A percentile compares a stretch with the other conserved stretches of the same genome.
These are phyloP conservation scores for Akanthomyces uredinophilus DNA, from an alignment of 2,329 filamentous ascomycete species.

Conservation along the genomic window DNA sequence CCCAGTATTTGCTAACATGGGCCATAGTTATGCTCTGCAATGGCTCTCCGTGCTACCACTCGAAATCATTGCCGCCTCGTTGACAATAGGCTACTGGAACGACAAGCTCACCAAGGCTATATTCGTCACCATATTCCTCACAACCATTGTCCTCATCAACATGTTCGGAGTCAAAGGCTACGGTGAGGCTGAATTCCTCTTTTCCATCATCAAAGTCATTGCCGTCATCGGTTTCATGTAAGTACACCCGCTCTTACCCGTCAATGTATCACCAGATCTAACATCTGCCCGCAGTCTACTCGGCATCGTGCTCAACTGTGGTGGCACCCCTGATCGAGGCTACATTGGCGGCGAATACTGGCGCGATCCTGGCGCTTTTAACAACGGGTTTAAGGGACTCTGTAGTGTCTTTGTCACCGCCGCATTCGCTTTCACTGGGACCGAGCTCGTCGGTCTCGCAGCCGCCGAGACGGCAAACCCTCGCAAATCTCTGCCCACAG, in stretches of 20 bases:
- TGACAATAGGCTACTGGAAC: constrained; percentile 81
- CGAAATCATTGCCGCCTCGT: constrained; percentile 80
- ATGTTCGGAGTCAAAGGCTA: constrained; percentile 84
- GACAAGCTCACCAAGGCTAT: constrained; percentile 59
- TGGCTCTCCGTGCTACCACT: constrained; percentile 81
- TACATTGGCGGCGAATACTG: constrained; percentile 81
- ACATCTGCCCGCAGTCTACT: constrained; percentile 56
- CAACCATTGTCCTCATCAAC: constrained; percentile 74
- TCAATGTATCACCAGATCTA: neutral
- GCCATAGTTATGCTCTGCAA: constrained; percentile 69
- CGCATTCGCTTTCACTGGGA: constrained; percentile 71
- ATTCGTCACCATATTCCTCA: constrained; percentile 78
- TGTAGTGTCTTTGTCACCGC: constrained; percentile 73
- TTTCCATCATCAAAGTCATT: constrained; percentile 79
- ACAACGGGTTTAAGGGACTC: constrained; percentile 79
- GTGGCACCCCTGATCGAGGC: constrained; percentile 64
- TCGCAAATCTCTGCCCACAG: constrained; percentile 74
- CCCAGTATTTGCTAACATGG: neutral
- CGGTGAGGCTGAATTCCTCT: constrained; percentile 84
- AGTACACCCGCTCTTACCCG: constrained; percentile 26
- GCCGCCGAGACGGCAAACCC: constrained; percentile 77
- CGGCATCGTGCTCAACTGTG: constrained; percentile 79
- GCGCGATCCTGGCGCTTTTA: constrained; percentile 74
- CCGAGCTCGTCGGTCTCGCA: constrained; percentile 70
- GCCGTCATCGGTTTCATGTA: constrained; percentile 87